Base-by-base conservation (phyloP, 306 rosid species). In the Vigna nakashimae region DNA sequence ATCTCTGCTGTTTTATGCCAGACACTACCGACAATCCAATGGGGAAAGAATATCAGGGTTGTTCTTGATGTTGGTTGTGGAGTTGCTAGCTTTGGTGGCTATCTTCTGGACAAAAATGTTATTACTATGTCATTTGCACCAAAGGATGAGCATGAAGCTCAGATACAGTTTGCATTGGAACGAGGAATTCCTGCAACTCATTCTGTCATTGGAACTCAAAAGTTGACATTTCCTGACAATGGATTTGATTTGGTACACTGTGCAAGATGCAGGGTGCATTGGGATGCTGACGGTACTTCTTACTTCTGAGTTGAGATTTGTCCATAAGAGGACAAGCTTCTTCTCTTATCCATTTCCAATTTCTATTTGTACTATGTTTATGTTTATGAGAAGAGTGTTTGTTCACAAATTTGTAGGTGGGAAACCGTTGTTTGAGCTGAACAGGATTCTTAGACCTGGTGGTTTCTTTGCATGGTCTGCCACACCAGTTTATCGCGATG, bases 121-220 rank as follows among this genome's bases (percentile, higher is more conserved):
- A 88, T 93, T 49, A 82, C 98, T 69, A 85, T 93, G 98, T 93
- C 98, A 34, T 88, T 93, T 80, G 98, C 96, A 45, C 98, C 98
- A 4, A 93, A 93, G 87, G 98, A 93, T 81, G 98, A 93, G 76
- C 98, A 93, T 50, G 94, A 90, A 80, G 98, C 98, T 43, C 98
- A 93, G 90, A 91, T 93, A 74, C 98, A 93, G 75, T 93, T 93
- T 82, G 98, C 98, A 74, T 75, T 93, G 18, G 98, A 93, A 82
- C 83, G 98, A 70, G 98, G 98, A 72, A 93, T 93, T 86, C 98
- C 98, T 20, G 94, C 98, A 26, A 88, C 90, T 77, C 92, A 88
- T 57, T 86, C 94, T 16, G 98, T 91, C 77, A 93, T 93, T 72
- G 98, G 94, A 86, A 93, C 98, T 15, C 94, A 89, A 50, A 86